These are phyloP conservation scores for Fusarium odoratissimum DNA, from an alignment of 2,329 filamentous ascomycete species.

Conservation along the genomic window DNA sequence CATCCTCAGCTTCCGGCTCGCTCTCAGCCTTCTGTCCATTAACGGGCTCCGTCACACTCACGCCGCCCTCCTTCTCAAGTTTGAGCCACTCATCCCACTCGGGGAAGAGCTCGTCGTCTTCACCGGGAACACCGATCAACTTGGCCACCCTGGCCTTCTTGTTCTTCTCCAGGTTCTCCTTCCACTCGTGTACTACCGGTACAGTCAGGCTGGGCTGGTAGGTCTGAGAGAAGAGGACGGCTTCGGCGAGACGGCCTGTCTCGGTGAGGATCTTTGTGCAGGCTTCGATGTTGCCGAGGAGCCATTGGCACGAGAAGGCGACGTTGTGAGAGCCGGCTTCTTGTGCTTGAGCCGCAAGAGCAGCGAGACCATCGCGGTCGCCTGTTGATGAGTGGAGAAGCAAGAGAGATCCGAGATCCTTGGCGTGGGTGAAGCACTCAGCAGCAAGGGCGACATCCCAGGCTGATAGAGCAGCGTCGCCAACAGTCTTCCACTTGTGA, in stretches of 20 bases:
- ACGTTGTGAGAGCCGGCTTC: constrained; percentile 88
- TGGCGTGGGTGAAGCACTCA: constrained; percentile 92
- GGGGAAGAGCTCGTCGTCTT: constrained; percentile 90
- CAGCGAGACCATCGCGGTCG: constrained; percentile 77
- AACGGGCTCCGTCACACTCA: constrained; percentile 35
- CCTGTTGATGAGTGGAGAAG: constrained; percentile 89
- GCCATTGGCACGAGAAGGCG: constrained; percentile 91
- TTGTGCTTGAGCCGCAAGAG: constrained; percentile 79
- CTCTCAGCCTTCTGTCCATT: constrained; percentile 42
- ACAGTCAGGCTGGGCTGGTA: constrained; percentile 86
- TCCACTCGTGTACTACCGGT: constrained; percentile 81
- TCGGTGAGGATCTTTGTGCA: constrained; percentile 83
- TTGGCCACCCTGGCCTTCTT: constrained; percentile 89
- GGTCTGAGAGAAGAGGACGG: constrained; percentile 92
- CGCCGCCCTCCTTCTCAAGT: constrained; percentile 78
- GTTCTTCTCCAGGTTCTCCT: constrained; percentile 81
- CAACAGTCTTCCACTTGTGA: constrained; percentile 98
- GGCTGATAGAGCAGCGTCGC: constrained; percentile 84
- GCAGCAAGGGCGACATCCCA: constrained; percentile 92
- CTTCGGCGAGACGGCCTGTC: constrained; percentile 85
- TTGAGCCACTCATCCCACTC: constrained; percentile 94
- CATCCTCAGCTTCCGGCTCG: constrained; percentile 39
- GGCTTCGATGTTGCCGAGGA: constrained; percentile 82
- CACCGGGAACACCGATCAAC: constrained; percentile 82
- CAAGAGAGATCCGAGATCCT: constrained; percentile 88